These are phyloP conservation scores for Centrapalus pauciflorus DNA, from an alignment of 129 eudicot species.

Conservation along the genomic window DNA sequence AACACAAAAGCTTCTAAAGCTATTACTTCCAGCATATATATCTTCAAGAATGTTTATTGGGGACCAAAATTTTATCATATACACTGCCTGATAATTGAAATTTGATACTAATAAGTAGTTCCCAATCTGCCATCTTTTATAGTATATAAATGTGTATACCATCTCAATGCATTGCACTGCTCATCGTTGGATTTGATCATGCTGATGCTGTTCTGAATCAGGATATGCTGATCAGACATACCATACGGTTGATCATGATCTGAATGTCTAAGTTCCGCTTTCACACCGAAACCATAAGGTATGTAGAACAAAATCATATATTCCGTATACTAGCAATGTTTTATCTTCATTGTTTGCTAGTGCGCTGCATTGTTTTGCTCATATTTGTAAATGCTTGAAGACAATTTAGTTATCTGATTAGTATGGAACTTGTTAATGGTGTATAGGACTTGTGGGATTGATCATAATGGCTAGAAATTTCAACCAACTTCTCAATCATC, in stretches of 20 bases:
- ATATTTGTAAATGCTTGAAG: too few species aligned
- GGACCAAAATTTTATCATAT: not conserved
- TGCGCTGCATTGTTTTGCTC: not conserved
- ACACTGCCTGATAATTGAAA: not conserved
- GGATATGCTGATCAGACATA: not conserved
- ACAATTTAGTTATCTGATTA: not conserved
- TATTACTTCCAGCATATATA: not conserved
- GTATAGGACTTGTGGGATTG: not conserved
- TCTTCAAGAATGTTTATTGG: conserved; percentile 4
- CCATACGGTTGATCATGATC: not conserved
- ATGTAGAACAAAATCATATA: not conserved
- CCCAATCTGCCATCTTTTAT: not conserved
- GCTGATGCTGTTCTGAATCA: not conserved
- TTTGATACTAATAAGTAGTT: not conserved
- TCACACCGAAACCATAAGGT: not conserved
- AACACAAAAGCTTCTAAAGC: not conserved
- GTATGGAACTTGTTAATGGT: too few species aligned
- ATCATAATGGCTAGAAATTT: not conserved
- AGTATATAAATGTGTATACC: not conserved
- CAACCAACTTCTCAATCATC: conserved; percentile 11
- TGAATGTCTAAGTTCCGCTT: not conserved
- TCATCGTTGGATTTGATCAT: not conserved
- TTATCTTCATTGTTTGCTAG: not conserved
- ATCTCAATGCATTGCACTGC: not conserved
- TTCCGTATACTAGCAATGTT: not conserved